A percentile compares a stretch with the other conserved stretches of the same genome.
Evolutionary conservation across 1,139 yeast genomes (phyloP).

Genomic region (Eremothecium sinecaudum): DNA sequence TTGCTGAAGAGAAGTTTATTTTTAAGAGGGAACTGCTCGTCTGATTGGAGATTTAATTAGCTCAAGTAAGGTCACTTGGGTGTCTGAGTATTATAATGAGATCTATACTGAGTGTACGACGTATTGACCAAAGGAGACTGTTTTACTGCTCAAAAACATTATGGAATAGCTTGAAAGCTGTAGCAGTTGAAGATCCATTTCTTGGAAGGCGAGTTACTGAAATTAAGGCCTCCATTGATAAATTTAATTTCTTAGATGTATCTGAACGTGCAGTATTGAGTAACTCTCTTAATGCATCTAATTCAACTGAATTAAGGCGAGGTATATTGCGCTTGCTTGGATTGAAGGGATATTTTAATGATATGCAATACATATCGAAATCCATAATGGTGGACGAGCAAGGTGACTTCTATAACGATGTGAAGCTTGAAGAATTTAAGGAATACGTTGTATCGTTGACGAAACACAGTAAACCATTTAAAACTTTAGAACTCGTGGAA

Average conservation of each 20-base stretch:
- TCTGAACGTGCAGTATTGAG: not conserved
- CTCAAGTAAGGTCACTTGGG: too few relatives aligned
- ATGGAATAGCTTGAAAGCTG: too few relatives aligned
- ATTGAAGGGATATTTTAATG: slow-evolving; percentile 4
- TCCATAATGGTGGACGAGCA: slow-evolving; percentile 3
- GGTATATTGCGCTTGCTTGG: not conserved
- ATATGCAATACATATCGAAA: slow-evolving; percentile 2
- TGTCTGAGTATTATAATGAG: too few relatives aligned
- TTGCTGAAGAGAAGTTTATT: too few relatives aligned
- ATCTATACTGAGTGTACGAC: too few relatives aligned
- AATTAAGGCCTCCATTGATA: too few relatives aligned
- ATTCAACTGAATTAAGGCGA: not conserved
- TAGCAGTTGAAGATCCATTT: too few relatives aligned
- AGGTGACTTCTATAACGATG: slow-evolving; percentile 3
- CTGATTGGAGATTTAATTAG: too few relatives aligned
- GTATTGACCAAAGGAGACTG: too few relatives aligned
- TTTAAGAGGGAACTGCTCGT: too few relatives aligned
- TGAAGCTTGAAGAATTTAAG: slow-evolving; percentile 5
- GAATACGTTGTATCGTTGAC: slow-evolving; percentile 18
- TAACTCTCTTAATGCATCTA: not conserved
- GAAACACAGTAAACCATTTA: slow-evolving; percentile 7
- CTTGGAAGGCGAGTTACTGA: too few relatives aligned
- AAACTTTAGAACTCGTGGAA: slow-evolving; percentile 14
- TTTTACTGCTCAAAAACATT: too few relatives aligned
- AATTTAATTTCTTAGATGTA: not conserved